These are phyloP conservation scores for Harringtonia aguacate DNA, from an alignment of 2,329 filamentous ascomycete species.

Conservation along the genomic window DNA sequence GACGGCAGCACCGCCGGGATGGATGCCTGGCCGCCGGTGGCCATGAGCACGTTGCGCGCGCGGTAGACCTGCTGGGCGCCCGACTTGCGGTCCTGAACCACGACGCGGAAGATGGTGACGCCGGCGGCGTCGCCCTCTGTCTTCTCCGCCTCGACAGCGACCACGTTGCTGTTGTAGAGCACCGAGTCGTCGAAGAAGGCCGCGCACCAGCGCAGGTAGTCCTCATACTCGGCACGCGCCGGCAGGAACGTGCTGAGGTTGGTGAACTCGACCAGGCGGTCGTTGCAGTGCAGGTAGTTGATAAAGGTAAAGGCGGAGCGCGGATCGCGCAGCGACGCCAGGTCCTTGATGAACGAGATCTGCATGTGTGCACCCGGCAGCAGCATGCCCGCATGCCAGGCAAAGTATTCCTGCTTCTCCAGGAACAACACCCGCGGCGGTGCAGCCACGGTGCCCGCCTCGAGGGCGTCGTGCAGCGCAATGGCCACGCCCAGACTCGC, in stretches of 20 bases:
- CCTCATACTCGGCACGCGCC: slow-evolving; percentile 79
- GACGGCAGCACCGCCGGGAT: slow-evolving; percentile 61
- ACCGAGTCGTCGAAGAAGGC: slow-evolving; percentile 64
- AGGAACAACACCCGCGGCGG: slow-evolving; percentile 68
- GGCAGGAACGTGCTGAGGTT: slow-evolving; percentile 86
- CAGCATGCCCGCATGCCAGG: slow-evolving; percentile 94
- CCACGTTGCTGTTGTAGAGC: slow-evolving; percentile 67
- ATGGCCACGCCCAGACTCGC: slow-evolving; percentile 84
- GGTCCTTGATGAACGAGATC: slow-evolving; percentile 93
- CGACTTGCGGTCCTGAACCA: slow-evolving; percentile 50
- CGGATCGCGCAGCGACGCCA: slow-evolving; percentile 81
- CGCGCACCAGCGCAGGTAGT: slow-evolving; percentile 91
- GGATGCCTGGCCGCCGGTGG: slow-evolving; percentile 50
- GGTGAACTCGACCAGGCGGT: slow-evolving; percentile 78
- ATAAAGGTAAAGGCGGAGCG: slow-evolving; percentile 89
- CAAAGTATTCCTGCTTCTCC: slow-evolving; percentile 73
- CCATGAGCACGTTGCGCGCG: slow-evolving; percentile 55
- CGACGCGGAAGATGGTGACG: slow-evolving; percentile 57
- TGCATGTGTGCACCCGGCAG: slow-evolving; percentile 92
- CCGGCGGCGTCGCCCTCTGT: slow-evolving; percentile 35
- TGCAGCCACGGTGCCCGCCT: slow-evolving; percentile 33
- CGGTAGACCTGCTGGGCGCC: slow-evolving; percentile 41
- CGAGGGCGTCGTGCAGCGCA: slow-evolving; percentile 72
- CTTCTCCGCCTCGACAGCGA: slow-evolving; percentile 53
- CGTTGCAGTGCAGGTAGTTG: slow-evolving; percentile 80